Evolutionary conservation across 2,329 filamentous ascomycete genomes (phyloP), one percentile per base, ranked within the genome.

Genomic region (Emmonsia crescens): DNA sequence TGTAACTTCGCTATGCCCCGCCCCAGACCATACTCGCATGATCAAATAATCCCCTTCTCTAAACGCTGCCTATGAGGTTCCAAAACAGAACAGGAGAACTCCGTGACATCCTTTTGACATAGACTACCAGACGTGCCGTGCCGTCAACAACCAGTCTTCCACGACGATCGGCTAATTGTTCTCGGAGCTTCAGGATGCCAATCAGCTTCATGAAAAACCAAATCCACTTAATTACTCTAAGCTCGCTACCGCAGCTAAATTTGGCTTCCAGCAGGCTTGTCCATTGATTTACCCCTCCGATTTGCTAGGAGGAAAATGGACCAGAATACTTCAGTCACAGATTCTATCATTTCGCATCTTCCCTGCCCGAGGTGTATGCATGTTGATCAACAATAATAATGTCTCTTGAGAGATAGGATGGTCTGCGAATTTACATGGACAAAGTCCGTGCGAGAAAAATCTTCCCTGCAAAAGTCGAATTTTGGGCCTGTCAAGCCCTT

Each of bases 61-160:
- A 1, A 21, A 46, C 19, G 21, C 40, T 44, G 27, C 55, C 56
- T 57, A 57, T 57, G 40, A 33, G 27, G 6, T 29, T 31, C 31
- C 56, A 57, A 40, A n/a, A 21, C 10, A 57, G 38, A n/a, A 40
- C 27, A 57, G 56, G 56, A 57, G 40, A 44, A 46, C 24, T 46
- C 40, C 40, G 40, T 29, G 40, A 57, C 40, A 46, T 44, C 38
- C 10, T 42, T 24, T 3, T 57, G 54, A 44, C 54, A 57, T 24
- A 31, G 56, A 57, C 56, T 46, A 46, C 19, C 29, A 46, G 36
- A 33, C 56, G 56, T 48, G 56, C 56, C 56, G 56, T 57, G 56
- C 56, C 56, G 38, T 46, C 40, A 57, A 27, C 56, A 21, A 33
- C 40, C 40, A 46, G 38, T 46, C 24, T 42, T 31, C 21, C 40